Evolutionary conservation across 2,329 filamentous ascomycete species (phyloP).

Genomic region (Dendryphion nanum): DNA sequence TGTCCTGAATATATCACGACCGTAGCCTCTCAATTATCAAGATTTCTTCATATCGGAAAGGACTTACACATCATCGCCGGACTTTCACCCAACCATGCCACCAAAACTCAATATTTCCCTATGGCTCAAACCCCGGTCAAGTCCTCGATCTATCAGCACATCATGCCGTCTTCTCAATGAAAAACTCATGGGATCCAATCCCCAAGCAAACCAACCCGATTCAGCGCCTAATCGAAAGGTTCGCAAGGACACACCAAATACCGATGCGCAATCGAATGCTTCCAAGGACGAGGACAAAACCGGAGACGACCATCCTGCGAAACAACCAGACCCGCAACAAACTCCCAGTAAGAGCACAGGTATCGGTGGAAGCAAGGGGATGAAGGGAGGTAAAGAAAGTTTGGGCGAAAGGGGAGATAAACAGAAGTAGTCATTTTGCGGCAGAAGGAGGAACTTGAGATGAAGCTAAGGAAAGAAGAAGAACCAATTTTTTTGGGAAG

Average conservation of each 20-base stretch:
- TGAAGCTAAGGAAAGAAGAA: too few species aligned
- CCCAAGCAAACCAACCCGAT: slow-evolving; percentile 19
- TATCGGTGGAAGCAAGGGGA: slow-evolving; percentile 24
- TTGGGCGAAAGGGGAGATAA: slow-evolving; percentile 14
- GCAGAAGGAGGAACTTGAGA: too few species aligned
- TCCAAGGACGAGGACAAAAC: slow-evolving; percentile 24
- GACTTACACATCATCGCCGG: too few species aligned
- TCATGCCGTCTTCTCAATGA: background rate
- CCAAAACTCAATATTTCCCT: too few species aligned
- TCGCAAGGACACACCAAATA: slow-evolving; percentile 24
- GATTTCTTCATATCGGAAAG: too few species aligned
- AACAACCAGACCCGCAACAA: slow-evolving; percentile 37
- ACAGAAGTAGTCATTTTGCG: too few species aligned
- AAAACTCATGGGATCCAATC: slow-evolving; percentile 19
- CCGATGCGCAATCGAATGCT: slow-evolving; percentile 30
- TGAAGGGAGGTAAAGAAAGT: slow-evolving; percentile 22
- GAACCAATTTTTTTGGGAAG: too few species aligned
- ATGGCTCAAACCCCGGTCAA: too few species aligned
- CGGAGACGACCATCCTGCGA: slow-evolving; percentile 37
- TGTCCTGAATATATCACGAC: too few species aligned
- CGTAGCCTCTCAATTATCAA: too few species aligned
- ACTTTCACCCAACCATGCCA: too few species aligned
- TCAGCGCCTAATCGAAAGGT: slow-evolving; percentile 18
- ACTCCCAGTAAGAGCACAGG: slow-evolving; percentile 32
- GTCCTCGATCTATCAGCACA: background rate